Percentiles rank a stretch among this genome's conserved stretches.
phyloP scores from a whole-genome alignment of 2,329 filamentous ascomycete species.

The Ophiognomonia clavigignenti-juglandacearum region DNA sequence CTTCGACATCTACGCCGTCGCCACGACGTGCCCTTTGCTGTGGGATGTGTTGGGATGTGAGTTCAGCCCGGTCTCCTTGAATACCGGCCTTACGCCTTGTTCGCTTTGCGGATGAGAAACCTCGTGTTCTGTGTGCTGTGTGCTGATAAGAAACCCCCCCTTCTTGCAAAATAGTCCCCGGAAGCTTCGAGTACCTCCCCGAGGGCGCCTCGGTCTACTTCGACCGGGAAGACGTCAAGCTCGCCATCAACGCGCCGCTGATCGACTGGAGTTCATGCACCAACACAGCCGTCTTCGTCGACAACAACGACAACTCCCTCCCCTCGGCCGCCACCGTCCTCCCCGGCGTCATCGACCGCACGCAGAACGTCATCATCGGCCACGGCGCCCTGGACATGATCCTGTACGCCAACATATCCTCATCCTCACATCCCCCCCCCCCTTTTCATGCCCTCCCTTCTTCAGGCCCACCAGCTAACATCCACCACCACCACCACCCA shows the following conservation, averaged over 20 bases:
- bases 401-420: slow-evolving; percentile 26
- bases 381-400: slow-evolving; percentile 66
- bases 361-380: slow-evolving; percentile 64
- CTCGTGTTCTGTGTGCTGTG: background rate
- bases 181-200: slow-evolving; percentile 59
- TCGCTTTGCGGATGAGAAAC: too few species aligned
- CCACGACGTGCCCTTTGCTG: slow-evolving; percentile 63
- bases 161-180: slow-evolving; percentile 46
- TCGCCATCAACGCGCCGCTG: slow-evolving; percentile 26
- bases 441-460: background rate
- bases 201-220: slow-evolving; percentile 62
- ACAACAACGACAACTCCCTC: slow-evolving; percentile 22
- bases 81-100: too few species aligned
- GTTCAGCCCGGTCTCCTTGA: too few species aligned
- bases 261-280: slow-evolving; percentile 54
- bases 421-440: background rate
- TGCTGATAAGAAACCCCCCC: background rate
- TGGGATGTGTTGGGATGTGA: slow-evolving; percentile 63
- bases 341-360: slow-evolving; percentile 64
- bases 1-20: slow-evolving; percentile 72
- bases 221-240: slow-evolving; percentile 64
- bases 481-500: slow-evolving; percentile 1
- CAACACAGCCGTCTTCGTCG: slow-evolving; percentile 31
- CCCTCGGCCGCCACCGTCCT: slow-evolving; percentile 30
- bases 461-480: too few species aligned